Evolutionary conservation across 768 basidiomycete genomes (phyloP), one percentile per base, ranked within the genome.

Genomic region (Suillus cothurnatus): DNA sequence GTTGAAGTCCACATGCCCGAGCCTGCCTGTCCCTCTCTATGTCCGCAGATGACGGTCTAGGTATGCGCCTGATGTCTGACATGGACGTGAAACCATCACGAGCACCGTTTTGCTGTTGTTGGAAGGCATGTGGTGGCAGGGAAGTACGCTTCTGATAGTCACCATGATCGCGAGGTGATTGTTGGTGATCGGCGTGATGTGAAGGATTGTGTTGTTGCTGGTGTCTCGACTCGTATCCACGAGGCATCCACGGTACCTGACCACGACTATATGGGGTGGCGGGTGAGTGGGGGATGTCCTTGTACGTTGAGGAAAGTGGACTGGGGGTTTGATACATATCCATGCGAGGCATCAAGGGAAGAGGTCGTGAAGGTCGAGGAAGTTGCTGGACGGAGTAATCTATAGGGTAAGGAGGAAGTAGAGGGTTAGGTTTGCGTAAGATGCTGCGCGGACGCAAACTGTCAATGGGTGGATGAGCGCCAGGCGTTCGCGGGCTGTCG

Each of bases 11-110:
- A 21, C 74, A 76, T 8, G 76, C 76, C 56, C 74, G 68, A 8
- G 71, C 76, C 17, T 76, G 55, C 63, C 74, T 69, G 43, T 76
- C 74, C 4, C 67, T 65, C 45, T 75, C 74, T 61, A 76, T 68
- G 59, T 77, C 74, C 62, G 69, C 69, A 32, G 71, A 69, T 11
- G 73, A 69, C 28, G 71, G 68, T 23, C 67, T 64, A 12, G 53
- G 49, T 55, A 71, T 41, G 59, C 72, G 72, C 53, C 26, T 47
- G 61, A 68, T 61, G 38, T 72, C 71, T 12, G 72, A 69, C 23
- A 74, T 59, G 21, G 75, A 71, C 8, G 9, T 1, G n/a, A 58
- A 64, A 23, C 69, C 68, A 14, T 69, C 74, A 17, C 69, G 65
- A 19, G 31, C 3, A 21, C 67, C 60, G 62, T 65, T 68, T 34